Base-by-base conservation (phyloP, 768 basidiomycete genomes). In the Pisolithus albus region DNA sequence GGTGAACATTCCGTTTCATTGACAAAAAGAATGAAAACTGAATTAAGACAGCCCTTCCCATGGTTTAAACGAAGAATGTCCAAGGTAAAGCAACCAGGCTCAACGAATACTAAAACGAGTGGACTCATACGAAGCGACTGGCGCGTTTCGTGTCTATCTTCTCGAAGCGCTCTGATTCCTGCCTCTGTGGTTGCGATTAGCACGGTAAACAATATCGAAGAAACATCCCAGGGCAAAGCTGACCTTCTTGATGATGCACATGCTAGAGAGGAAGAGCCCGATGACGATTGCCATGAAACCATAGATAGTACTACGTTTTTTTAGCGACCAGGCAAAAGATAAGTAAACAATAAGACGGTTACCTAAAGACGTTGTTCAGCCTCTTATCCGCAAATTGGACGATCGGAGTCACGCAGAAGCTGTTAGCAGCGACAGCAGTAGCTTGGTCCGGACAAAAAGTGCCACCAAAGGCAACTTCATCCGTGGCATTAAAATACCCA, bases 101-200 rank as follows among this genome's bases (percentile, higher is more conserved):
- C 24, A 28, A 26, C 43, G 21, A 44, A 16, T 2, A 28, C 4
- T 24, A 15, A 21, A 41, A 47, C 30, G 9, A 19, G 13, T 45
- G 46, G 49, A 24, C 53, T 79, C 70, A 94, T 55, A 93, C 91
- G 61, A 95, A 95, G 55, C 76, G 72, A 46, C 90, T 89, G 56
- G 89, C 91, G 56, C 88, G 84, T 71, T 94, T 95, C 51, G 81
- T 80, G 58, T 94, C 91, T 56, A 95, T 94, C 71, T 77, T 86
- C 75, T 80, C 83, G 77, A 95, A 94, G 34, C 92, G 83, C 59
- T 87, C 86, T 51, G 79, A 75, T 68, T 92, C 84, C 64, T 83
- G 73, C 59, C 90, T 79, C 88, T 91, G 72, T 47, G 53, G 44
- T 47, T 32, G 47, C 21, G 21, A 50, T 63, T 28, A 62, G 52